Evolutionary conservation across 768 basidiomycete species (phyloP).

Genomic region (Asterophora parasitica): DNA sequence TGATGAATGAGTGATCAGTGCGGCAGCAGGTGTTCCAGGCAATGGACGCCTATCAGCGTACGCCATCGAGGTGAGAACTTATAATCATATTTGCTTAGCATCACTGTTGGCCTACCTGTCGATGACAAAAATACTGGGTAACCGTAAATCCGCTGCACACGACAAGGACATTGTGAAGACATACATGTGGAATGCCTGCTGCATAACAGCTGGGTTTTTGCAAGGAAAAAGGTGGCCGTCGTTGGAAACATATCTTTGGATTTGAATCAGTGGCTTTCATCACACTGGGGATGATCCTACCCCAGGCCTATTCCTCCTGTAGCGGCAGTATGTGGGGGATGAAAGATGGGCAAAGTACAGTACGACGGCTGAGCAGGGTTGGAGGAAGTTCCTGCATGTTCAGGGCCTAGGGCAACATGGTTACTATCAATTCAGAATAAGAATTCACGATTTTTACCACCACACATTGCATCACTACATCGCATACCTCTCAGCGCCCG

Average conservation of each 20-base stretch:
- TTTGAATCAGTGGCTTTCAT: neutral
- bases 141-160: neutral
- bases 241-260: conserved; percentile 40
- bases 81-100: neutral
- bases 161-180: conserved; percentile 17
- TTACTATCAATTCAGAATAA: conserved; percentile 14
- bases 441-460: neutral
- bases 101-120: neutral
- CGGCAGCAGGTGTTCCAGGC: conserved; percentile 34
- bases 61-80: conserved; percentile 37
- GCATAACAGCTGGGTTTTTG: conserved; percentile 46
- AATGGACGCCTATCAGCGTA: conserved; percentile 39
- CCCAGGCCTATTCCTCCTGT: conserved; percentile 6
- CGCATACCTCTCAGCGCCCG: neutral
- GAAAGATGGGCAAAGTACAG: conserved; percentile 52
- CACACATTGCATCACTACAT: neutral
- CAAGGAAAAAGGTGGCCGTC: conserved; percentile 56
- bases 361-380: conserved; percentile 44
- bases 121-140: neutral
- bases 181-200: conserved; percentile 58
- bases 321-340: conserved; percentile 25
- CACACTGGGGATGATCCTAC: neutral
- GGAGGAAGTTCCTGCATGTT: conserved; percentile 38
- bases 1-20: conserved; percentile 29
- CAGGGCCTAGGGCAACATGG: conserved; percentile 32